Evolutionary conservation across 768 basidiomycete genomes (phyloP), one percentile per base, ranked within the genome.

Genomic region (Hericium coralloides): DNA sequence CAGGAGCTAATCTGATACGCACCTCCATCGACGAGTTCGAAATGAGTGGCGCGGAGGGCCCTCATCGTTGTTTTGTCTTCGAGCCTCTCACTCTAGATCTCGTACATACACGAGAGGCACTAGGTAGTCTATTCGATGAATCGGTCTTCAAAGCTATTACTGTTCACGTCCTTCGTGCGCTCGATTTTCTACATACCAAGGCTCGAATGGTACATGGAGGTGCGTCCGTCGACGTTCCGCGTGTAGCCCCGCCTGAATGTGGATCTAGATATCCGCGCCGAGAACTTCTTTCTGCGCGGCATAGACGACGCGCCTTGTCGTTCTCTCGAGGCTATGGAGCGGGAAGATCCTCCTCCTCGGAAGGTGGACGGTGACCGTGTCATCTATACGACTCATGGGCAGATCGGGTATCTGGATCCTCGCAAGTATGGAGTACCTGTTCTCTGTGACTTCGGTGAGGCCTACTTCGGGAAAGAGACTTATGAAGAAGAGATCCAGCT

Each of bases 11-110:
- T 18, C 9, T 41, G n/a, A 25, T 58, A 9, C 52, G 57, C 26
- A 52, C 26, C 20, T 49, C 23, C 26, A 49, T 58, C 45, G 57
- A 58, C 52, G 36, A 53, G 12, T 58, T 58, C 22, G 57, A 58
- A 15, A 18, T 49, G 12, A n/a, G 25, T 38, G 17, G 49, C 36
- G 41, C 25, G 2, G 31, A 53, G 20, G 51, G 37, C 18, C 37
- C 50, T 20, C 51, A 45, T 20, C 41, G 49, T 10, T 58, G 57
- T 26, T 25, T 58, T 43, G 52, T 58, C 12, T 31, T 31, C 47
- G 41, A 58, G 23, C 57, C 56, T 3, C 48, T 49, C 14, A 49
- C 48, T 14, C 23, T 49, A 9, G 23, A 25, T n/a, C 48, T 49
- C 17, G 41, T 18, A 12, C 41, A 43, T 18, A 43, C 41, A 43